A percentile compares a stretch with the other conserved stretches of the same genome.
Evolutionary conservation across 2,329 filamentous ascomycete genomes (phyloP).

Genomic region (Xylariaceae sp.): DNA sequence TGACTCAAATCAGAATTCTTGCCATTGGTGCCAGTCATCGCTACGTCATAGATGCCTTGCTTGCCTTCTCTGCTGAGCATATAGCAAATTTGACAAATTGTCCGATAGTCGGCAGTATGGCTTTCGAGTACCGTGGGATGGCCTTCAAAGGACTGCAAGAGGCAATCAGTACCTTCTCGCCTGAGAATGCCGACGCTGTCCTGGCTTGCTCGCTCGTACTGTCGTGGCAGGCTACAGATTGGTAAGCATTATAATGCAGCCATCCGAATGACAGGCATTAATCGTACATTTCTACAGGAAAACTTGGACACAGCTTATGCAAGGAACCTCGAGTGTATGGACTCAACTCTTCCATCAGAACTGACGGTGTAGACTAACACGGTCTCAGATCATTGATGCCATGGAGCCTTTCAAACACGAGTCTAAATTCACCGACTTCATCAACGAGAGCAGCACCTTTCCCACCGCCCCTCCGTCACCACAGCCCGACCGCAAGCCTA

Average conservation of each 20-base stretch:
- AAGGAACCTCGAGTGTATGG: conserved; percentile 83
- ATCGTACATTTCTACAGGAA: conserved; percentile 56
- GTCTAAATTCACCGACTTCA: conserved; percentile 80
- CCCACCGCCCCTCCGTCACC: conserved; percentile 64
- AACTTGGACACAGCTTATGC: conserved; percentile 89
- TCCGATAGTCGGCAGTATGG: conserved; percentile 79
- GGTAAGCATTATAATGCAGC: conserved; percentile 59
- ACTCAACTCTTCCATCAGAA: conserved; percentile 1
- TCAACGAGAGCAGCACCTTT: conserved; percentile 74
- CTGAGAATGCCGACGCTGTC: conserved; percentile 84
- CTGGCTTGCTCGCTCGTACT: conserved; percentile 87
- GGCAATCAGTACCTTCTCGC: conserved; percentile 80
- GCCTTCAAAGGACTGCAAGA: conserved; percentile 86
- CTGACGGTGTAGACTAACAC: conserved; percentile 25
- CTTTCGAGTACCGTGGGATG: conserved; percentile 82
- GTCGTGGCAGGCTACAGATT: conserved; percentile 95
- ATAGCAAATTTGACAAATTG: conserved; percentile 87
- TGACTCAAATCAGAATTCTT: conserved; percentile 61
- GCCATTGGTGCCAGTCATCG: conserved; percentile 76
- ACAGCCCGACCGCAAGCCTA: conserved; percentile 58
- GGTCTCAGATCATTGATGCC: conserved; percentile 67
- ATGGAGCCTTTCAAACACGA: conserved; percentile 93
- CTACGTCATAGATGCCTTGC: conserved; percentile 91
- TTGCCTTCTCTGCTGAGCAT: conserved; percentile 93
- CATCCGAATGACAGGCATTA: conserved; percentile 34